Evolutionary conservation across 306 rosid species (phyloP), one percentile per base, ranked within the genome.

Genomic region (Dicorynia guianensis): DNA sequence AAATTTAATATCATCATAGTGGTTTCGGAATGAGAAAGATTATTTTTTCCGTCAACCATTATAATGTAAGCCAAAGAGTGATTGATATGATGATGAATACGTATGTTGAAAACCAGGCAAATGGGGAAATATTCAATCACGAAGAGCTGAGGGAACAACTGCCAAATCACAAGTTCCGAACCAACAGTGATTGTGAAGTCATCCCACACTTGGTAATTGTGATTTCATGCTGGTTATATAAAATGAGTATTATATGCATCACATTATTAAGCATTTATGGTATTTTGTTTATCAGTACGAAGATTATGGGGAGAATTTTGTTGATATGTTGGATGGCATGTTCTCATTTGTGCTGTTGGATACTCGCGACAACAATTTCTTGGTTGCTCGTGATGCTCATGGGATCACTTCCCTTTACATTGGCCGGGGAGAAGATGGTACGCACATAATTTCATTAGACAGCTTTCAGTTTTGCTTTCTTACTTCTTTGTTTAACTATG

Each of bases 51-150:
- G 1, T 25, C 30, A 25, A 25, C 30, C 30, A 25, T 25, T 25
- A 25, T 25, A 25, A 25, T 25, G 30, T 25, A 2, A 25, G 30
- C 30, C 13, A 17, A 40, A 14, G 6, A 0, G 13, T 40, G 64
- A 54, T 35, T 81, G 15, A 69, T 25, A 25, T 33, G 69, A 30
- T 11, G n/a, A 11, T 42, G 46, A 42, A 42, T 42, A 2, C 30
- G 5, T 15, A 13, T 47, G 2, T 78, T 11, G 7, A n/a, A 59
- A 62, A 54, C 33, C 53, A 84, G 91, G 89, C 85, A 5, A 87
- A 87, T 11, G 93, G 89, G 39, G 93, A 87, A 62, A 87, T 89
- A 72, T 89, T 85, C 85, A 89, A 89, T 71, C 94, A 85, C 63
- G 89, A 89, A 62, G 85, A 87, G 25, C 67, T 89, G 57, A 85